Conservation (phyloP, 2,329 filamentous ascomycete species). For the Colletotrichum salicis region DNA sequence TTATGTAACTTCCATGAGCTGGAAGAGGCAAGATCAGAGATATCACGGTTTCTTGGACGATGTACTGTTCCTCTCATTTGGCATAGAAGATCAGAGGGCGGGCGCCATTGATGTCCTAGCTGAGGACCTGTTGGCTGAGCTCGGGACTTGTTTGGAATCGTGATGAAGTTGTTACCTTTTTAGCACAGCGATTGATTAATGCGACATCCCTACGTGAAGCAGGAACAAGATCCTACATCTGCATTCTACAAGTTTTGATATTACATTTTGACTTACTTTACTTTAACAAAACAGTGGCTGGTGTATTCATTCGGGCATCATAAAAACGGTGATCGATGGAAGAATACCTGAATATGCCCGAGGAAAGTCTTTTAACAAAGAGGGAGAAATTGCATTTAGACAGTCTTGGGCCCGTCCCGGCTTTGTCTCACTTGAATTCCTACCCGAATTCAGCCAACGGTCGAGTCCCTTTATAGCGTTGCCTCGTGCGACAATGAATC, state of each 20-base stretch:
- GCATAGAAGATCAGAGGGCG: constrained; percentile 62
- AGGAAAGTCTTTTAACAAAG: too few species aligned
- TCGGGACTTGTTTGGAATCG: constrained; percentile 8
- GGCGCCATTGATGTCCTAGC: constrained; percentile 64
- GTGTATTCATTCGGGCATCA: too few species aligned
- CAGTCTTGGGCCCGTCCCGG: too few species aligned
- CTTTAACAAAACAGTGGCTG: too few species aligned
- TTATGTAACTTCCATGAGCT: constrained; percentile 67
- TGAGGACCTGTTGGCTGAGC: constrained; percentile 56
- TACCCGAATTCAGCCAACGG: not conserved
- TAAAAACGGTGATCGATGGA: too few species aligned
- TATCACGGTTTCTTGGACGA: constrained; percentile 70
- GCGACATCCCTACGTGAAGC: too few species aligned
- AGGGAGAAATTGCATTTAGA: too few species aligned
- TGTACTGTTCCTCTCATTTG: constrained; percentile 64
- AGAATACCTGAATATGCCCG: too few species aligned
- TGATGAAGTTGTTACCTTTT: not conserved
- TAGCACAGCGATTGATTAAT: not conserved
- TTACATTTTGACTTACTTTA: too few species aligned
- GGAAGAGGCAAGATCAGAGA: constrained; percentile 57
- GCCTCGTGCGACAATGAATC: not conserved
- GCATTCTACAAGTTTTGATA: too few species aligned
- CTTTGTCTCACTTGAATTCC: not conserved
- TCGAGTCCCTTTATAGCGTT: not conserved
- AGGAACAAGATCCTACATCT: too few species aligned